Conservation (phyloP, 1,284 basidiomycete species). For the Moesziomyces sp. region DNA sequence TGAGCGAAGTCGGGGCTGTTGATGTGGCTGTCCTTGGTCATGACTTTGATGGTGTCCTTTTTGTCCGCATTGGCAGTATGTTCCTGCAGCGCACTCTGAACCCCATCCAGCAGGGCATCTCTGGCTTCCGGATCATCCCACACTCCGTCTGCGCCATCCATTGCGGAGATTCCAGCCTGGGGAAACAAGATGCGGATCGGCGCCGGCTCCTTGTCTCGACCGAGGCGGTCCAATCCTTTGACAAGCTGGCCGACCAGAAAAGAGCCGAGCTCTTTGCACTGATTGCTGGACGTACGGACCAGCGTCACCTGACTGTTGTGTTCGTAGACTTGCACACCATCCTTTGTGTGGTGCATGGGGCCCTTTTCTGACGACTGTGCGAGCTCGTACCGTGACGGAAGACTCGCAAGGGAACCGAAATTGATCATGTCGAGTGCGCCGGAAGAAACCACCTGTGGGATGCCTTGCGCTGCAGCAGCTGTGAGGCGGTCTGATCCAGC, state of each 20-base stretch:
- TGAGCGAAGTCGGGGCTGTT: slow-evolving; percentile 34
- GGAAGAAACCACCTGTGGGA: slow-evolving; percentile 36
- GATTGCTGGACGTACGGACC: slow-evolving; percentile 19
- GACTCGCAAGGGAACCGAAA: slow-evolving; percentile 25
- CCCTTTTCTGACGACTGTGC: slow-evolving; percentile 3
- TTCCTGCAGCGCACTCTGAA: slow-evolving; percentile 1
- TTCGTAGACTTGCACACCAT: slow-evolving; percentile 28
- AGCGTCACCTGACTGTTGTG: slow-evolving; percentile 42
- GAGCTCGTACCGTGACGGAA: slow-evolving; percentile 18
- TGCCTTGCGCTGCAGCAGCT: slow-evolving; percentile 19
- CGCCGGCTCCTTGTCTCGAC: background rate
- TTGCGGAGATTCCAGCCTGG: slow-evolving; percentile 17
- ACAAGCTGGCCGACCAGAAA: slow-evolving; percentile 16
- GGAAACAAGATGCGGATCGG: slow-evolving; percentile 22
- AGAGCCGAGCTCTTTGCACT: slow-evolving; percentile 22
- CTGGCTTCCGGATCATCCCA: slow-evolving; percentile 30
- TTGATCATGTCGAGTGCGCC: slow-evolving; percentile 51
- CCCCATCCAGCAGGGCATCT: slow-evolving; percentile 8
- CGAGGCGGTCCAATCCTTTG: slow-evolving; percentile 3
- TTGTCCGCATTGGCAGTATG: background rate
- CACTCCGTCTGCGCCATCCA: slow-evolving; percentile 24
- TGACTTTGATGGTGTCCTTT: background rate
- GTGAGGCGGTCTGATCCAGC: slow-evolving; percentile 35
- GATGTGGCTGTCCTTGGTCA: slow-evolving; percentile 22
- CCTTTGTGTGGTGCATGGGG: slow-evolving; percentile 20